Evolutionary conservation across 345 rosid species (phyloP).

Genomic region (Crucihimalaya himalaica): DNA sequence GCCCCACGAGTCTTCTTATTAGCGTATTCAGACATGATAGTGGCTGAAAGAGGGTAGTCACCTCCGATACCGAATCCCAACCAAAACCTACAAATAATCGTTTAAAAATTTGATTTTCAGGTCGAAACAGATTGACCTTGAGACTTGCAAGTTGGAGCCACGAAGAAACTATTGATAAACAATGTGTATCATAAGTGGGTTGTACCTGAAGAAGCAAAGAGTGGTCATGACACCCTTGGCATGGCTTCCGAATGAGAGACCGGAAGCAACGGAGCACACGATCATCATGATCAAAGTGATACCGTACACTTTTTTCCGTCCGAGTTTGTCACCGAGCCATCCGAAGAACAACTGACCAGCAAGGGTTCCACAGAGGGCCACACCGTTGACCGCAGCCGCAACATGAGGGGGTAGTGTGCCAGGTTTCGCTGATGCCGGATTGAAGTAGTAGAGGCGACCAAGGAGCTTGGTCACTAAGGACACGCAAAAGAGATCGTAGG

Average conservation of each 20-base stretch:
- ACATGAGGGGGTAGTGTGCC: conserved; percentile 43
- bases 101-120: neutral
- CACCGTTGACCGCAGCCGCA: conserved; percentile 42
- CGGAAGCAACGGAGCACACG: conserved; percentile 32
- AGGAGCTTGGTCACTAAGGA: conserved; percentile 65
- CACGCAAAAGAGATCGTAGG: conserved; percentile 72
- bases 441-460: conserved; percentile 61
- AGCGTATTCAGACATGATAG: conserved; percentile 85
- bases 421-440: conserved; percentile 34
- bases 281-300: conserved; percentile 43
- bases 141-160: no score
- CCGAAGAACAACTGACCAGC: conserved; percentile 47
- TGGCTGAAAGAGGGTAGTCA: conserved; percentile 81
- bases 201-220: conserved; percentile 43
- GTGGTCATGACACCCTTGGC: conserved; percentile 40
- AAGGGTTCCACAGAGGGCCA: conserved; percentile 36
- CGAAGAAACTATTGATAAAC: no score
- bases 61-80: conserved; percentile 84
- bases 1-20: conserved; percentile 82
- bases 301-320: conserved; percentile 54
- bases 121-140: neutral
- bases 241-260: conserved; percentile 35
- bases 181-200: no score
- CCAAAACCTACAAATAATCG: conserved; percentile 50
- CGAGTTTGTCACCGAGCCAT: conserved; percentile 48